Conservation (phyloP, 2,329 filamentous ascomycete species). For the Sporothrix brasiliensis region DNA sequence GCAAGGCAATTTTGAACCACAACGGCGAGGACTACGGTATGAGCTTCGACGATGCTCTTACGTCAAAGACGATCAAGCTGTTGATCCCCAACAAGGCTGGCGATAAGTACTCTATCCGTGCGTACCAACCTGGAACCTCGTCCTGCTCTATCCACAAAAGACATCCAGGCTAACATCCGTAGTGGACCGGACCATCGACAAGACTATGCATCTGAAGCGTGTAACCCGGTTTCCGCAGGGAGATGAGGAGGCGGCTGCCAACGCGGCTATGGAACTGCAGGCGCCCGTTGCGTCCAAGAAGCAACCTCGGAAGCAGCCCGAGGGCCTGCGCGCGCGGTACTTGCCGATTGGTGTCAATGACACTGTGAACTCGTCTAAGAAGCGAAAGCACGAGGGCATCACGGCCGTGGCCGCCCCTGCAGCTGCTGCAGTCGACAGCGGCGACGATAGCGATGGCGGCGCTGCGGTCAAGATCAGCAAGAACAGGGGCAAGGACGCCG, state of each 20-base stretch:
- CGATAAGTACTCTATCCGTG: constrained; percentile 58
- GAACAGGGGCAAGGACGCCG: constrained; percentile 37
- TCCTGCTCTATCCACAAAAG: background rate
- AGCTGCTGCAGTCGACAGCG: background rate
- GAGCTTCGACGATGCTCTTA: constrained; percentile 55
- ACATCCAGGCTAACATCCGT: constrained; percentile 38
- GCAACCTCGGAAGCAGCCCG: constrained; percentile 64
- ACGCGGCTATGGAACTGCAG: background rate
- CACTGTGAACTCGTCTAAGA: constrained; percentile 39
- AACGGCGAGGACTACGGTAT: constrained; percentile 66
- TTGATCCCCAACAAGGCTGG: constrained; percentile 62
- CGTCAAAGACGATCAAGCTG: constrained; percentile 59
- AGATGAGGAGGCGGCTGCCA: constrained; percentile 35
- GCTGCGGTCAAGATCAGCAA: constrained; percentile 41
- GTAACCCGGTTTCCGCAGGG: constrained; percentile 59
- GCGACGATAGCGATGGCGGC: constrained; percentile 22
- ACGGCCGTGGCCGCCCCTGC: background rate
- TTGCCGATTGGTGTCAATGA: constrained; percentile 62
- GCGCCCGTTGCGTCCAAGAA: constrained; percentile 54
- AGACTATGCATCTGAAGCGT: constrained; percentile 67
- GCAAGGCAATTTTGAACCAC: constrained; percentile 62
- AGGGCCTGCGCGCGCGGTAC: constrained; percentile 68
- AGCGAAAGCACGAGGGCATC: constrained; percentile 46
- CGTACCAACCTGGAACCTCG: constrained; percentile 38
- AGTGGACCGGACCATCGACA: constrained; percentile 55